Evolutionary conservation across 2,329 filamentous ascomycete species (phyloP).

Genomic region (Alternaria longipes): DNA sequence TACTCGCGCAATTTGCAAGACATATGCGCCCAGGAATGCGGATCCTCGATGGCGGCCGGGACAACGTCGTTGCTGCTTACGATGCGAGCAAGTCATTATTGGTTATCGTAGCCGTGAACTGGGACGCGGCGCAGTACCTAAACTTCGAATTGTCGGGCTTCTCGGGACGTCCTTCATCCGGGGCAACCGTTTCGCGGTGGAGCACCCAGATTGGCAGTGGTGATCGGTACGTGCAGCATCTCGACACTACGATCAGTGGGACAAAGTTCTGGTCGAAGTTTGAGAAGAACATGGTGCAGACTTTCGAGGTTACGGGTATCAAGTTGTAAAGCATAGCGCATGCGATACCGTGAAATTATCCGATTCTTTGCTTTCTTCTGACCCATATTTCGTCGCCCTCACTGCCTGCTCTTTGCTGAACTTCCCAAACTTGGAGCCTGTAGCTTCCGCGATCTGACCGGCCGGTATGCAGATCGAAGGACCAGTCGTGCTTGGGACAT

Average conservation of each 20-base stretch:
- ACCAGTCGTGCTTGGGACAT: conserved; percentile 76
- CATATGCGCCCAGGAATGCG: conserved; percentile 16
- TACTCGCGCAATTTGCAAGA: conserved; percentile 15
- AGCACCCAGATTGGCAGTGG: conserved; percentile 12
- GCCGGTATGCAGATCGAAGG: conserved; percentile 73
- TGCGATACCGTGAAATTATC: conserved; percentile 15
- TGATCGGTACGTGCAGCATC: conserved; percentile 12
- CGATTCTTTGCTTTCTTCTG: conserved; percentile 45
- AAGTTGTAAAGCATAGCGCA: conserved; percentile 3
- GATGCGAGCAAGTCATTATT: conserved; percentile 11
- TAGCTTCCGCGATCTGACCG: conserved; percentile 70
- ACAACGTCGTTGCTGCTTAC: conserved; percentile 17
- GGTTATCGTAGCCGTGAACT: conserved; percentile 16
- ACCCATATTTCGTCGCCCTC: conserved; percentile 40
- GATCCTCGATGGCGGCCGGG: conserved; percentile 14
- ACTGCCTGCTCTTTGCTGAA: conserved; percentile 56
- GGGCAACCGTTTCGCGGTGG: conserved; percentile 14
- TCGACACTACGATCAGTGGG: conserved; percentile 10
- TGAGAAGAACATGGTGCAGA: conserved; percentile 16
- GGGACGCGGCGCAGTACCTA: conserved; percentile 11
- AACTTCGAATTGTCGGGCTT: conserved; percentile 20
- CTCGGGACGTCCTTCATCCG: conserved; percentile 1
- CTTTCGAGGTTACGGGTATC: conserved; percentile 16
- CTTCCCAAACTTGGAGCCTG: conserved; percentile 70
- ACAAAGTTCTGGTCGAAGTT: conserved; percentile 18